Base-by-base conservation (phyloP, 1,284 basidiomycete species). In the Ceratorhiza oryzae-sativae region DNA sequence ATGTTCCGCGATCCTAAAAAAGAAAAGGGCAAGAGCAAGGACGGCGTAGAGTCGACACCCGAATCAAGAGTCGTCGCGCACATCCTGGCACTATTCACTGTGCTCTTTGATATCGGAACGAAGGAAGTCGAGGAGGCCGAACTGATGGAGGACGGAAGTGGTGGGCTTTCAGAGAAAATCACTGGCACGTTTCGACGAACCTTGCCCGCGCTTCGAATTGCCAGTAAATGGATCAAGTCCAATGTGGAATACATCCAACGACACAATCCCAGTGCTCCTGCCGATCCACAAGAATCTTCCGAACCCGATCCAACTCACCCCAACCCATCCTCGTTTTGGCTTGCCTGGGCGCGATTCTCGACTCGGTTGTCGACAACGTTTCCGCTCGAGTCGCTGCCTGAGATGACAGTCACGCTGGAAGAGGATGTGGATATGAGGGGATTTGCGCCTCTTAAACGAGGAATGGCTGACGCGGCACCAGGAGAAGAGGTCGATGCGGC, bases 401-500 rank as follows among this genome's bases (percentile, higher is more conserved):
- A 81, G 20, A 82, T 92, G 20, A 83, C 82, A 2, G 84, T 85
- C 0, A 86, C 88, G n/a, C 82, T 98, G 71, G 94, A 97, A 74
- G 97, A 99, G 80, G 97, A 99, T 80, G 80, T 90, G 3, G 96
- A 98, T 73, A 87, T 97, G 84, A 85, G 86, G 48, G 97, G 95
- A 0, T 98, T 97, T 79, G 82, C 90, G 20, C 97, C 97, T 1
- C 83, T 98, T 59, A 87, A 87, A 68, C 86, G 87, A 71, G 82
- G 42, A 0, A 82, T 1, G 79, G 81, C 75, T 62, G 71, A 9
- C 27, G 36, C 34, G 55, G 6, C 25, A n/a, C 15, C 72, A 23
- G 30, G 51, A 48, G 34, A 67, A 23, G 23, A 61, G 30, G 53
- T 53, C 42, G 46, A 65, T 73, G 18, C 75, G 41, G 74, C 71